Conservation (phyloP, 2,329 filamentous ascomycete genomes). For the Mycogone perniciosa region DNA sequence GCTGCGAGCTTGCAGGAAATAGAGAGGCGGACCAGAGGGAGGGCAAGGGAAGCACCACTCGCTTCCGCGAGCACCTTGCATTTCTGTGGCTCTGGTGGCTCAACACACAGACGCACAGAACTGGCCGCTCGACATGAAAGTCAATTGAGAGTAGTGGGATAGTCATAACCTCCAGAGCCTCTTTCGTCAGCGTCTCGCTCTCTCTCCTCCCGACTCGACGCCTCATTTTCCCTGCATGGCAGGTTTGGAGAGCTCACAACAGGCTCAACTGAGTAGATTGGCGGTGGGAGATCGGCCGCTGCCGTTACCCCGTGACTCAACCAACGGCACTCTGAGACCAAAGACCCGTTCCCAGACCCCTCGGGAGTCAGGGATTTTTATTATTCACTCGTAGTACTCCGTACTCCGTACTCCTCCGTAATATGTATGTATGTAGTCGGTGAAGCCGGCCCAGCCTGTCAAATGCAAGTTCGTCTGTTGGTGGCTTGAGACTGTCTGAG, state of each 20-base stretch:
- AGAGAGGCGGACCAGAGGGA: not conserved
- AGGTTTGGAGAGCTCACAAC: not conserved
- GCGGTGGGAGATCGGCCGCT: slow-evolving; percentile 13
- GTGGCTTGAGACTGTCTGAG: slow-evolving; percentile 11
- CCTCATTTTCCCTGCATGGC: not conserved
- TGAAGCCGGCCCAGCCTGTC: slow-evolving; percentile 7
- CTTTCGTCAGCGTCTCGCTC: not conserved
- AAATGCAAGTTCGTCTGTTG: slow-evolving; percentile 6
- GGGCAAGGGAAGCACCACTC: not conserved
- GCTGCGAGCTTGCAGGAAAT: not conserved
- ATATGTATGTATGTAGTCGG: slow-evolving; percentile 9
- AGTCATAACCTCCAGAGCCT: too few relatives aligned
- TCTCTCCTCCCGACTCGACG: slow-evolving; percentile 3
- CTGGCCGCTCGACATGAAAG: not conserved
- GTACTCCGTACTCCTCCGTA: slow-evolving; percentile 1
- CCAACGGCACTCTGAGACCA: slow-evolving; percentile 4
- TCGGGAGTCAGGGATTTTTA: slow-evolving; percentile 4
- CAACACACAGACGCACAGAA: not conserved
- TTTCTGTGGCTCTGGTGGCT: not conserved
- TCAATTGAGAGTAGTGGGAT: too few relatives aligned
- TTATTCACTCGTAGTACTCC: not conserved
- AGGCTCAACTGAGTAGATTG: not conserved
- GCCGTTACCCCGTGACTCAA: slow-evolving; percentile 14
- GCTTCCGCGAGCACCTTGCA: not conserved
- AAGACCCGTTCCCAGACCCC: slow-evolving; percentile 10